Evolutionary conservation across 768 basidiomycete genomes (phyloP).

Genomic region (Hypholoma sublateritium): DNA sequence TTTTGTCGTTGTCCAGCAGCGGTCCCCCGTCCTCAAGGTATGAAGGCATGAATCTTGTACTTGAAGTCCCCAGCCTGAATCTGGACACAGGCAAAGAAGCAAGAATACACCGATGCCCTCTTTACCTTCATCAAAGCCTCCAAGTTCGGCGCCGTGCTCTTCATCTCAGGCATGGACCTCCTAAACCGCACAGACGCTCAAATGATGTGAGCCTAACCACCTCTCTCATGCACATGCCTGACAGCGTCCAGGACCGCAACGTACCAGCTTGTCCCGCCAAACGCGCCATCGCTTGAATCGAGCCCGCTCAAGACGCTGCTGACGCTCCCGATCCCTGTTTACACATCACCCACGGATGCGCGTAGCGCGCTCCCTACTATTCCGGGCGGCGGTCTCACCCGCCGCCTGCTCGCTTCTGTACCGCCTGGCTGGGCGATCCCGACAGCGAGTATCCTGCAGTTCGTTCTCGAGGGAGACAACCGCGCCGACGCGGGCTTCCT

Average conservation of each 20-base stretch:
- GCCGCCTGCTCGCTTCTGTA: conserved; percentile 61
- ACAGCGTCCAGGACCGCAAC: conserved; percentile 55
- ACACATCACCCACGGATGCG: conserved; percentile 32
- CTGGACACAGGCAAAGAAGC: conserved; percentile 75
- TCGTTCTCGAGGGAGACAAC: conserved; percentile 84
- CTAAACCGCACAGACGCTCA: conserved; percentile 75
- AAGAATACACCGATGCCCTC: conserved; percentile 60
- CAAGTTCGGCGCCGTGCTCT: conserved; percentile 51
- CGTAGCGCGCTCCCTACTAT: conserved; percentile 59
- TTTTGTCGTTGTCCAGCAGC: conserved; percentile 71
- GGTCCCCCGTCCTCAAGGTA: conserved; percentile 80
- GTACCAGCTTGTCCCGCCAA: conserved; percentile 50
- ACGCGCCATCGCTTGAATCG: conserved; percentile 41
- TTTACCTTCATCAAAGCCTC: conserved; percentile 55
- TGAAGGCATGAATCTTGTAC: no score
- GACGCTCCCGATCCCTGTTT: conserved; percentile 51
- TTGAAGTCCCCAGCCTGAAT: no score
- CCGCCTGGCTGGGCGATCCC: conserved; percentile 50
- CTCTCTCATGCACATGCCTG: not conserved
- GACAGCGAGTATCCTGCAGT: conserved; percentile 63
- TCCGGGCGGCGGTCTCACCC: conserved; percentile 75
- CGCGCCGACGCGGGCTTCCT: conserved; percentile 65
- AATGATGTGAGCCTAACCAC: conserved; percentile 56
- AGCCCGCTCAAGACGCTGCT: conserved; percentile 44
- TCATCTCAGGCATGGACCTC: conserved; percentile 76